Conservation (phyloP, 164 flowering plant species). For the Buxus sempervirens region DNA sequence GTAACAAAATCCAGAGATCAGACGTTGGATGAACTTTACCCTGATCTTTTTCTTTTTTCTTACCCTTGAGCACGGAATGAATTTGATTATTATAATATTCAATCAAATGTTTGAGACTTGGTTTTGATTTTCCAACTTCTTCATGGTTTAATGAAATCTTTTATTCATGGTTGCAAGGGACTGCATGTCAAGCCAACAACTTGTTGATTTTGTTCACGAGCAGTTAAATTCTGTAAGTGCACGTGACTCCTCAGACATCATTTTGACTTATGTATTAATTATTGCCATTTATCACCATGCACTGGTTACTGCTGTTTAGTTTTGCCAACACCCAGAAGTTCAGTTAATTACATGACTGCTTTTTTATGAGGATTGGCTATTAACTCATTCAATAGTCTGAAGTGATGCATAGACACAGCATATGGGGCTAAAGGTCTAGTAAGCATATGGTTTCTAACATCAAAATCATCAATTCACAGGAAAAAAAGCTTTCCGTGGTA, state of each 20-base stretch:
- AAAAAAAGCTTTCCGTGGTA: constrained; percentile 74
- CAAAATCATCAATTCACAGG: constrained; percentile 48
- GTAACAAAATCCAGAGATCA: background rate
- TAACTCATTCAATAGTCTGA: background rate
- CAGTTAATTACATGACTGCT: too few species aligned
- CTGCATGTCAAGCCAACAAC: constrained; percentile 98
- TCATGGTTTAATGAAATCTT: background rate
- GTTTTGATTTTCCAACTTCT: background rate
- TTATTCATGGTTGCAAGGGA: constrained; percentile 62
- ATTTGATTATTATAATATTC: background rate
- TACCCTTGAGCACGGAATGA: background rate
- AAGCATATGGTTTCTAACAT: constrained; percentile 4
- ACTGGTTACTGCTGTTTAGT: constrained; percentile 2
- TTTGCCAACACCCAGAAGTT: too few species aligned
- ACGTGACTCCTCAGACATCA: background rate
- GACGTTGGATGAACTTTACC: background rate
- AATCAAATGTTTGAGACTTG: background rate
- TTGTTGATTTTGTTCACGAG: constrained; percentile 85
- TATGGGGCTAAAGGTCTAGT: background rate
- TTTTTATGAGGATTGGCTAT: background rate
- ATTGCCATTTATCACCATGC: background rate
- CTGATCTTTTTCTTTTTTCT: background rate
- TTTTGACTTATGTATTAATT: background rate
- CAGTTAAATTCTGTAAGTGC: constrained; percentile 63
- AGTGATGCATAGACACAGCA: background rate